Conservation (phyloP, 2,329 filamentous ascomycete species). For the Allantophomopsis cytisporea region DNA sequence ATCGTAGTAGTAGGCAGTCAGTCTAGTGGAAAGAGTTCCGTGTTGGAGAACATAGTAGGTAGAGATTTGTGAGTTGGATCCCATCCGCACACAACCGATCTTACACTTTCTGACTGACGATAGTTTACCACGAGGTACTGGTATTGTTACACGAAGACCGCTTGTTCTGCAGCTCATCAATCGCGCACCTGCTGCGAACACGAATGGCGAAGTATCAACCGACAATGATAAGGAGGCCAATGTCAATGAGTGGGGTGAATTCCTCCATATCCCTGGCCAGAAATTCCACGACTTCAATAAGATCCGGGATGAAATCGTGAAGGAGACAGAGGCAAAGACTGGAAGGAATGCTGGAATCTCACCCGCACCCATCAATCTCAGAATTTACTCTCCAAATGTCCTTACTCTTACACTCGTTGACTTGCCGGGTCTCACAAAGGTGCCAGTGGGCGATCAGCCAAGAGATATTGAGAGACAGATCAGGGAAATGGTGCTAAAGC, state of each 20-base stretch:
- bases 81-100: neutral
- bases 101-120: neutral
- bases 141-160: constrained; percentile 91
- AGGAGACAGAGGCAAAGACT: constrained; percentile 93
- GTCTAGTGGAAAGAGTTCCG: constrained; percentile 98
- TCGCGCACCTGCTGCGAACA: constrained; percentile 45
- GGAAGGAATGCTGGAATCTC: constrained; percentile 95
- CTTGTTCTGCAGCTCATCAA: constrained; percentile 98
- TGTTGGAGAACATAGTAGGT: constrained; percentile 96
- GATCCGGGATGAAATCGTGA: constrained; percentile 93
- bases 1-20: constrained; percentile 97
- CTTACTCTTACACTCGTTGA: constrained; percentile 94
- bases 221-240: constrained; percentile 81
- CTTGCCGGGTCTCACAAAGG: constrained; percentile 90
- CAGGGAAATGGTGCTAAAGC: constrained; percentile 94
- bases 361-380: constrained; percentile 88
- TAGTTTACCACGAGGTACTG: constrained; percentile 90
- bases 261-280: constrained; percentile 91
- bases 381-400: constrained; percentile 97
- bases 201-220: constrained; percentile 57
- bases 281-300: constrained; percentile 98
- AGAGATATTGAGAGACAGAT: constrained; percentile 96
- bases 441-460: constrained; percentile 91
- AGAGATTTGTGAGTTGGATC: constrained; percentile 75
- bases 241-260: constrained; percentile 95